Percentiles rank a stretch among this genome's conserved stretches.
Conservation (phyloP, 2,329 filamentous ascomycete genomes). For the Arthrocladium fulminans region DNA sequence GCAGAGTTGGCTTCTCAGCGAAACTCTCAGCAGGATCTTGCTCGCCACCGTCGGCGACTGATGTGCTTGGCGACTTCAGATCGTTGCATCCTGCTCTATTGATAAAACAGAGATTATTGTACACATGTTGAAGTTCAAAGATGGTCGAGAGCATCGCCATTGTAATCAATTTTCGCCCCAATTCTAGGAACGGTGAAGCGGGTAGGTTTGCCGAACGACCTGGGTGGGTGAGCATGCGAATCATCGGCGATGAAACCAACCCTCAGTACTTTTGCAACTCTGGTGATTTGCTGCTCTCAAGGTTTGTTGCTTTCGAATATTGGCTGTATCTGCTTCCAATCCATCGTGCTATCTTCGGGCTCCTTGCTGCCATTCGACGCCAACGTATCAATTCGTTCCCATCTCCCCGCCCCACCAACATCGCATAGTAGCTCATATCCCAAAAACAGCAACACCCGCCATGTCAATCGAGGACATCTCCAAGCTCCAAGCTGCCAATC, state of each 20-base stretch:
- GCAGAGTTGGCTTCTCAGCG: neutral
- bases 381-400: no score
- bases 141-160: no score
- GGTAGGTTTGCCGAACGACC: neutral
- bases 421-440: neutral
- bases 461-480: slow-evolving; percentile 6
- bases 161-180: neutral
- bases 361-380: neutral
- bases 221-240: neutral
- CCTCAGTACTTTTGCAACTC: neutral
- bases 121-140: neutral
- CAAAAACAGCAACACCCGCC: neutral
- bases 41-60: no score
- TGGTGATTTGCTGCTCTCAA: no score
- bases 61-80: neutral
- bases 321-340: no score
- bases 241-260: neutral
- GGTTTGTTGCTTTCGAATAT: no score
- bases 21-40: no score
- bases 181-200: neutral
- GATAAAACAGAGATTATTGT: neutral
- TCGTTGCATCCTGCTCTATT: neutral
- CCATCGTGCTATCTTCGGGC: no score
- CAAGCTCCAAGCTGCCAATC: slow-evolving; percentile 11
- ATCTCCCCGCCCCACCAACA: neutral